Evolutionary conservation across 495 filamentous ascomycete species (phyloP).

Genomic region (Tuber aestivum): DNA sequence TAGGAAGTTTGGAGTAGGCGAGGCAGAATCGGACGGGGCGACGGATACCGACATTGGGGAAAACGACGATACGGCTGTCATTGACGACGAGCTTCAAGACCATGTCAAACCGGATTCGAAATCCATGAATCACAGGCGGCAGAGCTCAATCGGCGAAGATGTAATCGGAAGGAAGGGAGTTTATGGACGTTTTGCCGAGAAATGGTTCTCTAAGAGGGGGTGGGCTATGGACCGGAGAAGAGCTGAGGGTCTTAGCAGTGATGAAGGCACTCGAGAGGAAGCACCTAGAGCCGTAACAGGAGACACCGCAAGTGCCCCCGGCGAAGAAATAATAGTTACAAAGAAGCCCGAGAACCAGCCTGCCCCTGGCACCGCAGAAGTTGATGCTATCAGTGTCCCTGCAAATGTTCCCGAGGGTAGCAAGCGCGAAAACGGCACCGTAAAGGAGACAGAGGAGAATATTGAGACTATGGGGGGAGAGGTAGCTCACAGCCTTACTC

Average conservation of each 20-base stretch:
- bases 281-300: conserved; percentile 19
- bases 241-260: conserved; percentile 53
- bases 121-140: conserved; percentile 40
- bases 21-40: conserved; percentile 13
- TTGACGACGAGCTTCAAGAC: conserved; percentile 45
- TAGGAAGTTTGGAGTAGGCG: conserved; percentile 32
- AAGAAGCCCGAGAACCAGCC: conserved; percentile 40
- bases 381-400: neutral
- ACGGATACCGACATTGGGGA: conserved; percentile 43
- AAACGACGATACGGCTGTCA: conserved; percentile 35
- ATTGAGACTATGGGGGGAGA: conserved; percentile 41
- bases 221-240: conserved; percentile 60
- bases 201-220: conserved; percentile 80
- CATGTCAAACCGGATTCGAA: conserved; percentile 39
- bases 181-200: conserved; percentile 80
- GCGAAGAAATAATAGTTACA: conserved; percentile 36
- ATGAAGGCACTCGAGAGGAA: conserved; percentile 38
- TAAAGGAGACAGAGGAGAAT: conserved; percentile 31
- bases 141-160: conserved; percentile 67
- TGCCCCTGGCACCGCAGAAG: conserved; percentile 18
- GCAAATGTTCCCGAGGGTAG: conserved; percentile 31
- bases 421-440: conserved; percentile 27
- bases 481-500: conserved; percentile 55
- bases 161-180: conserved; percentile 69
- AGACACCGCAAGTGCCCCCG: conserved; percentile 10